Percentiles rank a stretch among this genome's conserved stretches.
These are phyloP conservation scores for Ceratocystis harringtonii DNA, from an alignment of 2,329 filamentous ascomycete genomes.

Conservation along the genomic window DNA sequence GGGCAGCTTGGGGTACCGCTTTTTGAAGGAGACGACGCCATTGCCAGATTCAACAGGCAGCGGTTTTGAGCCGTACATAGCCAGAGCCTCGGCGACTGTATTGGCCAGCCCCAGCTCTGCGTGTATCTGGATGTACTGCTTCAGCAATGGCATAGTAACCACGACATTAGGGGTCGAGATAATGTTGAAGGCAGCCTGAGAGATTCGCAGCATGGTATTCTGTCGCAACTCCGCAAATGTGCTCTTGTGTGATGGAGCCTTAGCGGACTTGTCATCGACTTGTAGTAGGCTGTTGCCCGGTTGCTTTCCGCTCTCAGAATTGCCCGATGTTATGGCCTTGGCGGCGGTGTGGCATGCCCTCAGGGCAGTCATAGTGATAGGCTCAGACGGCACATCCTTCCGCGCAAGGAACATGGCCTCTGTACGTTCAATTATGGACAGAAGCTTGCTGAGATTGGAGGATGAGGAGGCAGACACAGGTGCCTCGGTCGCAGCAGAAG, in stretches of 20 bases:
- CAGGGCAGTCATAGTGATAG: constrained; percentile 31
- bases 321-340: constrained; percentile 27
- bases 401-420: constrained; percentile 31
- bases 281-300: constrained; percentile 22
- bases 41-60: constrained; percentile 34
- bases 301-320: constrained; percentile 5
- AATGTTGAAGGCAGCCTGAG: constrained; percentile 50
- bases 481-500: not conserved
- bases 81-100: constrained; percentile 64
- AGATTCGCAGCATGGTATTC: constrained; percentile 37
- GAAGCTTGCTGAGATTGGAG: constrained; percentile 29
- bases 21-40: constrained; percentile 10
- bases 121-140: constrained; percentile 63
- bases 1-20: constrained; percentile 50
- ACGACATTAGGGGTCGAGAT: constrained; percentile 62
- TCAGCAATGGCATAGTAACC: constrained; percentile 58
- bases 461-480: constrained; percentile 19
- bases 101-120: constrained; percentile 56
- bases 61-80: constrained; percentile 73
- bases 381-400: constrained; percentile 31
- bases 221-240: constrained; percentile 23
- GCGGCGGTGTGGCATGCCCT: constrained; percentile 33
- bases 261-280: constrained; percentile 21
- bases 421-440: constrained; percentile 29
- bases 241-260: not conserved